These are phyloP conservation scores for Penicillium glabrum DNA, from an alignment of 2,329 filamentous ascomycete species.

Conservation along the genomic window DNA sequence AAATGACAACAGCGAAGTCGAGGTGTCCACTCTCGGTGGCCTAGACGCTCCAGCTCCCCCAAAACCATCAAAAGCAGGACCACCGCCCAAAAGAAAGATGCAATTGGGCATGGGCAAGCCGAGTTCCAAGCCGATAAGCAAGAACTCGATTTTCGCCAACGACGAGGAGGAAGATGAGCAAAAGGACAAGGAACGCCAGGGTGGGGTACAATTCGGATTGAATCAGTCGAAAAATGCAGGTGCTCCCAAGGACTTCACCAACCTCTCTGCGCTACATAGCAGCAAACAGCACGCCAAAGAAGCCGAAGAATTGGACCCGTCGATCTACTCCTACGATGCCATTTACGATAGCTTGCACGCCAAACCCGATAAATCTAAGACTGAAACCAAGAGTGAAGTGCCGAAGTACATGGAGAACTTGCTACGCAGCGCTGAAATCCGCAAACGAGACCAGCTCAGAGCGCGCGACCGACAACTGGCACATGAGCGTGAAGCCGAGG, in stretches of 20 bases:
- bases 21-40: slow-evolving; percentile 42
- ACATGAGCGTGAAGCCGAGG: slow-evolving; percentile 63
- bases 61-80: slow-evolving; percentile 20
- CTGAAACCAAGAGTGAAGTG: slow-evolving; percentile 23
- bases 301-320: slow-evolving; percentile 46
- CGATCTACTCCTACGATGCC: slow-evolving; percentile 52
- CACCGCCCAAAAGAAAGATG: slow-evolving; percentile 37
- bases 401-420: slow-evolving; percentile 64
- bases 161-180: slow-evolving; percentile 34
- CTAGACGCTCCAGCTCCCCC: slow-evolving; percentile 23
- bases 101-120: slow-evolving; percentile 29
- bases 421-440: slow-evolving; percentile 59
- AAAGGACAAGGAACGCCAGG: slow-evolving; percentile 15
- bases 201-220: slow-evolving; percentile 22
- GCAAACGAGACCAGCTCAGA: slow-evolving; percentile 63
- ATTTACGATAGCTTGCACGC: slow-evolving; percentile 51
- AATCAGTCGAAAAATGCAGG: slow-evolving; percentile 21
- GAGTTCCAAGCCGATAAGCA: slow-evolving; percentile 33
- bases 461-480: slow-evolving; percentile 62
- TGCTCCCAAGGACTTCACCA: slow-evolving; percentile 37
- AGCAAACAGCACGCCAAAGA: slow-evolving; percentile 46
- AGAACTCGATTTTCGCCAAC: slow-evolving; percentile 38
- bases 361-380: slow-evolving; percentile 31
- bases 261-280: slow-evolving; percentile 48
- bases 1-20: slow-evolving; percentile 23